Evolutionary conservation across 306 rosid genomes (phyloP).

Genomic region (Hippophae gyantsensis): DNA sequence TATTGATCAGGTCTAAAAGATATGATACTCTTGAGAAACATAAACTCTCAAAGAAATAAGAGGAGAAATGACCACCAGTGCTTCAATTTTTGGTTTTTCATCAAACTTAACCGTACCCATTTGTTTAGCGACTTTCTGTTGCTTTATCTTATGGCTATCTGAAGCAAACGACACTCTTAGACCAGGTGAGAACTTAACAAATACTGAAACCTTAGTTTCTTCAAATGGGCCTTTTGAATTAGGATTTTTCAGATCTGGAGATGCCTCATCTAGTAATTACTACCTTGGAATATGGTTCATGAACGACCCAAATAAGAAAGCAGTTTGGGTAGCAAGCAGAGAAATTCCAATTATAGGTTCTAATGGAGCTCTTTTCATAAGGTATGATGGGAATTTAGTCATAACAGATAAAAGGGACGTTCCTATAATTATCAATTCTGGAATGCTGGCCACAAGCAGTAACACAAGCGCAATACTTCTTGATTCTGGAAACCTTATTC

Average conservation of each 20-base stretch:
- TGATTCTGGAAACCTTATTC: conserved; percentile 9
- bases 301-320: conserved; percentile 8
- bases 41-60: too few species aligned
- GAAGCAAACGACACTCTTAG: too few species aligned
- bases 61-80: too few species aligned
- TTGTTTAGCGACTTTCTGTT: too few species aligned
- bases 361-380: conserved; percentile 1
- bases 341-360: conserved; percentile 7
- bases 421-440: background rate
- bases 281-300: conserved; percentile 20
- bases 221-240: conserved; percentile 15
- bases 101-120: too few species aligned
- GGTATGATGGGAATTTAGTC: conserved; percentile 7
- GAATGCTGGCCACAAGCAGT: background rate
- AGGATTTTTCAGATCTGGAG: conserved; percentile 6
- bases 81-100: too few species aligned
- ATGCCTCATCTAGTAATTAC: background rate
- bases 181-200: background rate
- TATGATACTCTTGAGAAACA: too few species aligned
- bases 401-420: background rate
- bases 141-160: too few species aligned
- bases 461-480: conserved; percentile 1
- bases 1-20: too few species aligned
- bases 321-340: conserved; percentile 20
- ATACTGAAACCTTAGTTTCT: conserved; percentile 11